These are phyloP conservation scores for Cardiospermum halicacabum DNA, from an alignment of 345 rosid species.

Conservation along the genomic window DNA sequence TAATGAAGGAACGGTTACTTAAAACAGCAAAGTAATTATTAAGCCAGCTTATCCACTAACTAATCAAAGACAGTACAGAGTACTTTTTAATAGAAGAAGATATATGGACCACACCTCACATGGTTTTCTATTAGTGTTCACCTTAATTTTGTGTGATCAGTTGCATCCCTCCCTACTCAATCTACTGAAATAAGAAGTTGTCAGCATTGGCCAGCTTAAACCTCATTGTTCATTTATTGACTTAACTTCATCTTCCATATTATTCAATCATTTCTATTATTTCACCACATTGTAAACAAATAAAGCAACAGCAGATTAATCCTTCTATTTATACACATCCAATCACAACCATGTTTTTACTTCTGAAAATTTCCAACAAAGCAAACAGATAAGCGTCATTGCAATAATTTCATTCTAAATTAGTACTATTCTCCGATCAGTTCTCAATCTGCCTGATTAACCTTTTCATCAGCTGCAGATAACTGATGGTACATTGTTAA, in stretches of 20 bases:
- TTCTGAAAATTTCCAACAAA: background rate
- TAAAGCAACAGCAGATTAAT: background rate
- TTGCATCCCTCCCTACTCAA: background rate
- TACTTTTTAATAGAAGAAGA: background rate
- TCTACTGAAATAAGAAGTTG: slow-evolving; percentile 3
- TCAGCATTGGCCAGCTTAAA: background rate
- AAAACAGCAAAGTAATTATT: background rate
- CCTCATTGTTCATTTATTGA: background rate
- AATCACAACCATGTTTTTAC: background rate
- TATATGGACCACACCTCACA: background rate
- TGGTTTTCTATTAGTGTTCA: background rate
- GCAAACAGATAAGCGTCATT: background rate
- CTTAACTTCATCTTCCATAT: background rate
- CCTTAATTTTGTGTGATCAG: background rate
- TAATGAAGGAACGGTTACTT: background rate
- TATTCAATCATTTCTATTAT: background rate
- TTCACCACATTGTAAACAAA: background rate
- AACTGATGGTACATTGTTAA: background rate
- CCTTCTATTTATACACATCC: background rate
- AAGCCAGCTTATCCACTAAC: slow-evolving; percentile 9
- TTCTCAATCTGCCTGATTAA: slow-evolving; percentile 5
- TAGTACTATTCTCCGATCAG: background rate
- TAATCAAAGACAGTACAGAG: background rate
- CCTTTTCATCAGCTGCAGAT: slow-evolving; percentile 4
- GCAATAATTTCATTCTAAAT: background rate